Conservation (phyloP, 1,139 yeast genomes). For the Nakaseomyces glabratus region DNA sequence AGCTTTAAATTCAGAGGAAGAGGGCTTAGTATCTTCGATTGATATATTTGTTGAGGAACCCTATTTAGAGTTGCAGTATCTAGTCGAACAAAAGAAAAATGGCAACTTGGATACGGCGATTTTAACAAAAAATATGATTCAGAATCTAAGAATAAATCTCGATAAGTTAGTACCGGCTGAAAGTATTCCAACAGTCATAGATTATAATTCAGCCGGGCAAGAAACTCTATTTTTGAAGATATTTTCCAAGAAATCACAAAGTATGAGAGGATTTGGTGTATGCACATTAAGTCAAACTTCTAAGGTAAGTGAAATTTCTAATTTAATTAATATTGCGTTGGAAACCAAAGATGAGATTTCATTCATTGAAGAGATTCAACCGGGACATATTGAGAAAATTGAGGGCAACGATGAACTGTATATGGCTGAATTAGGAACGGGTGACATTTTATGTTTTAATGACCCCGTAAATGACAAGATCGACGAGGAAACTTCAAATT, state of each 20-base stretch:
- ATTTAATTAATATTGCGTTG: slow-evolving; percentile 39
- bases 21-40: slow-evolving; percentile 15
- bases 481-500: slow-evolving; percentile 12
- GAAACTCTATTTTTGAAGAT: slow-evolving; percentile 56
- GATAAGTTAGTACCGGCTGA: slow-evolving; percentile 9
- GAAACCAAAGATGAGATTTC: slow-evolving; percentile 35
- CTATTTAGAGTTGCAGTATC: slow-evolving; percentile 23
- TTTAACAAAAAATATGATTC: slow-evolving; percentile 18
- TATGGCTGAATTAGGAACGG: slow-evolving; percentile 60
- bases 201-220: slow-evolving; percentile 34
- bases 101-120: slow-evolving; percentile 10
- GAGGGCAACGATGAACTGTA: slow-evolving; percentile 35
- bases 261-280: slow-evolving; percentile 56
- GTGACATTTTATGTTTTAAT: slow-evolving; percentile 71
- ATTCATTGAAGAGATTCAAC: slow-evolving; percentile 64
- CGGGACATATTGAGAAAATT: slow-evolving; percentile 47
- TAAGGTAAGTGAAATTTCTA: slow-evolving; percentile 40
- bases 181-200: slow-evolving; percentile 12
- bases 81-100: slow-evolving; percentile 14
- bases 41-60: slow-evolving; percentile 30
- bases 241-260: slow-evolving; percentile 52
- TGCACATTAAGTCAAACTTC: slow-evolving; percentile 46
- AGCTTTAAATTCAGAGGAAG: slow-evolving; percentile 34
- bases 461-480: slow-evolving; percentile 31
- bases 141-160: slow-evolving; percentile 17